Evolutionary conservation across 768 basidiomycete species (phyloP), one percentile per base, ranked within the genome.

Genomic region (Gloeopeniophorella convolvens): DNA sequence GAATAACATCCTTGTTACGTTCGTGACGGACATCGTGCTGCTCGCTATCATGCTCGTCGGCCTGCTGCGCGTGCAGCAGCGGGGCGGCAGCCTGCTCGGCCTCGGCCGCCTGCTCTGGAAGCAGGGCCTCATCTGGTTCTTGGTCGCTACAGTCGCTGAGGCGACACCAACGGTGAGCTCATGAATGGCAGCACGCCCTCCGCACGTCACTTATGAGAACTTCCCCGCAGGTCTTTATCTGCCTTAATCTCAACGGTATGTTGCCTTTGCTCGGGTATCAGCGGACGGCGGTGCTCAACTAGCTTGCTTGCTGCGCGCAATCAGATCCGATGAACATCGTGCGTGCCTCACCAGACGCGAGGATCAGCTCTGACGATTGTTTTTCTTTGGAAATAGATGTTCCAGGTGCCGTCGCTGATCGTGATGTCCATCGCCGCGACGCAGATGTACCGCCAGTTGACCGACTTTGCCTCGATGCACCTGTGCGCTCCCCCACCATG

Each of bases 71-170:
- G 4, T 48, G 11, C 52, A 42, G n/a, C 30, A 4, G 7, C 4
- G 9, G 3, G 36, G 35, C 5, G 23, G 37, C 16, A n/a, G 18
- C 18, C 12, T 6, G 16, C 10, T 26, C n/a, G 34, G 43, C 3
- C 15, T 55, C 8, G 21, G 39, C 24, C 13, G 12, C 5, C 11
- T 51, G 26, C 42, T 55, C 6, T 51, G 26, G 36, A 51, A 12
- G 27, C 54, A 50, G 43, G 54, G 33, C 27, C 34, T 54, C 15
- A 37, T 48, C 24, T 48, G 46, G 45, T 16, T 43, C 10, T 23
- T 43, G 2, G 2, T 41, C 34, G 34, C 46, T 13, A 48, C 41
- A 10, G 20, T 37, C 18, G 41, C 40, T 3, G 33, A 42, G n/a
- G 15, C 48, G 11, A 37, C 41, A 1, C 28, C 52, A 7, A 5